Conservation (phyloP, 2,329 filamentous ascomycete genomes). For the Trichoderma sp. region DNA sequence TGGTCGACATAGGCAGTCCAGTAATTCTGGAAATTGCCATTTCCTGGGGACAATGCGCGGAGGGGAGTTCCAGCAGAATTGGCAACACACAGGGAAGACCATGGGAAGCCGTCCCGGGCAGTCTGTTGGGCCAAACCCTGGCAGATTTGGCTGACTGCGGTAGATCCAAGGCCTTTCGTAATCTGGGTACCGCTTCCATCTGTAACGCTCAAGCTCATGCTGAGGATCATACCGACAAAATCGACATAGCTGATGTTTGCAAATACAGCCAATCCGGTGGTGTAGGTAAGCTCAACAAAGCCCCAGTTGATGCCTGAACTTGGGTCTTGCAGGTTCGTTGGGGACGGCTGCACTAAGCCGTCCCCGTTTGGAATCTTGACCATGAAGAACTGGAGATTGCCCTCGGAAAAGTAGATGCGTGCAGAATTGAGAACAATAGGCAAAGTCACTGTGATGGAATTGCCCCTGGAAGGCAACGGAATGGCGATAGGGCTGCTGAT, state of each 20-base stretch:
- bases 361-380: slow-evolving; percentile 33
- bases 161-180: slow-evolving; percentile 39
- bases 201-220: slow-evolving; percentile 42
- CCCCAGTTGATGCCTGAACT: slow-evolving; percentile 46
- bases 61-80: slow-evolving; percentile 37
- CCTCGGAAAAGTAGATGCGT: slow-evolving; percentile 46
- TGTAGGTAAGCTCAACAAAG: slow-evolving; percentile 49
- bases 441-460: slow-evolving; percentile 38
- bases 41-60: slow-evolving; percentile 44
- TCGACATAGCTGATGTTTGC: slow-evolving; percentile 52
- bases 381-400: slow-evolving; percentile 42
- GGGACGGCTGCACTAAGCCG: slow-evolving; percentile 48
- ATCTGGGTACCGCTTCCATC: slow-evolving; percentile 36
- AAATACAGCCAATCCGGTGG: slow-evolving; percentile 36
- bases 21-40: slow-evolving; percentile 42
- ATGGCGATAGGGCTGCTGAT: slow-evolving; percentile 44
- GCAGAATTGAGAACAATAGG: slow-evolving; percentile 42
- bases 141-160: slow-evolving; percentile 41
- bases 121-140: slow-evolving; percentile 38
- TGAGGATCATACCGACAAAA: slow-evolving; percentile 49
- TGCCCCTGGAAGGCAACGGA: slow-evolving; percentile 37
- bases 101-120: slow-evolving; percentile 38
- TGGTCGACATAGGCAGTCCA: slow-evolving; percentile 44
- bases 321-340: slow-evolving; percentile 42
- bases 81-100: slow-evolving; percentile 45